Evolutionary conservation across 768 basidiomycete genomes (phyloP), one percentile per base, ranked within the genome.

Genomic region (Botryobasidium botryosum): DNA sequence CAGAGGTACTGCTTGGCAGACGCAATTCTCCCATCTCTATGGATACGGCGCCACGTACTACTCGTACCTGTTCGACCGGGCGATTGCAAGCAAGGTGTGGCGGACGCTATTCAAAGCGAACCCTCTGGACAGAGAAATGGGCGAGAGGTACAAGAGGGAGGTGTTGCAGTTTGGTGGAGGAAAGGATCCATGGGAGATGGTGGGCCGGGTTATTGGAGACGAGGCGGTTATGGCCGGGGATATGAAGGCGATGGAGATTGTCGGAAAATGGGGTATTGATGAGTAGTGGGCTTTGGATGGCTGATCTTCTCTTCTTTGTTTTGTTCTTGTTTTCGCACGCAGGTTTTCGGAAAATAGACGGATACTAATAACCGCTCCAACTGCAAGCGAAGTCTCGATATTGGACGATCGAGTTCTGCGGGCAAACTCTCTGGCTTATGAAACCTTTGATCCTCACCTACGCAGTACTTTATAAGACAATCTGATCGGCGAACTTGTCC

Each of bases 41-140:
- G 88, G 91, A 2, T 99, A 99, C 53, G 91, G 92, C 4, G 90
- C 92, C 12, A 94, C 88, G 0, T 99, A 99, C 58, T 99, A 99
- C 55, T 90, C 88, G 3, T 99, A 99, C 57, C 69, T 96, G 10
- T 91, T 99, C 52, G 94, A 97, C 52, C 76, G 91, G 4, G 88
- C 88, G 3, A 94, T 99, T 48, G 92, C 94, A 0, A 83, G 83
- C 5, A 72, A 81, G n/a, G 79, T 96, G 0, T 99, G 86, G 82
- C 60, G 65, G 7, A 70, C 74, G 7, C 64, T 92, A 0, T 97
- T 97, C 55, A 63, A 66, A 6, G 49, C 52, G 0, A 68, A 82
- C 35, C 83, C 86, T 0, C 60, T 96, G 13, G 67, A 68, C 44
- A 65, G 92, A 13, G 71, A 70, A 28, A 66, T 71, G 2, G 94